Evolutionary conservation across 352 stramenopile genomes (phyloP).

Genomic region (Pythium brachiatum): DNA sequence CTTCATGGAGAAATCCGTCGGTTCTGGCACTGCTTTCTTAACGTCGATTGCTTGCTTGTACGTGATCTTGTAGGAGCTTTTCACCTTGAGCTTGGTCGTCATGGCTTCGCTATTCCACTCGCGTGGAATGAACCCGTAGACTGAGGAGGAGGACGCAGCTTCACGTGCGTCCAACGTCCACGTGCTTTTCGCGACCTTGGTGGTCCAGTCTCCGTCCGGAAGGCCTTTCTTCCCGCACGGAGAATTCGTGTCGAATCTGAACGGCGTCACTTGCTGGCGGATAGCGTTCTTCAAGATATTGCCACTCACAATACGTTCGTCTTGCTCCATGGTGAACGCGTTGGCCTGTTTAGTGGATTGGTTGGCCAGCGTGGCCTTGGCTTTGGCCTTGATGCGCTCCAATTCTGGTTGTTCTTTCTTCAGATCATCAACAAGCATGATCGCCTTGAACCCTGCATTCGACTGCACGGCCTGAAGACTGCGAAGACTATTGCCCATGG

Average conservation of each 20-base stretch:
- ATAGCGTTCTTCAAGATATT: slow-evolving; percentile 40
- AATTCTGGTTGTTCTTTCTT: slow-evolving; percentile 28
- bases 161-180: too few relatives aligned
- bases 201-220: slow-evolving; percentile 38
- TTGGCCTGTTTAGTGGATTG: too few relatives aligned
- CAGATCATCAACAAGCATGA: slow-evolving; percentile 39
- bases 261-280: slow-evolving; percentile 27
- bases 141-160: slow-evolving; percentile 30
- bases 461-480: slow-evolving; percentile 42
- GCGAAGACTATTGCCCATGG: slow-evolving; percentile 43
- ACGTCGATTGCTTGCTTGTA: slow-evolving; percentile 10
- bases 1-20: too few relatives aligned
- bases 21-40: too few relatives aligned
- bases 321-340: too few relatives aligned
- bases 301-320: too few relatives aligned
- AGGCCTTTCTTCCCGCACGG: slow-evolving; percentile 36
- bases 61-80: neutral
- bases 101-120: slow-evolving; percentile 57
- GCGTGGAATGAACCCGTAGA: slow-evolving; percentile 40
- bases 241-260: slow-evolving; percentile 33
- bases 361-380: too few relatives aligned
- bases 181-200: too few relatives aligned
- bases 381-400: slow-evolving; percentile 24
- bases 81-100: slow-evolving; percentile 14
- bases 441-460: slow-evolving; percentile 39